Conservation (phyloP, 306 rosid species). For the Vicia villosa region DNA sequence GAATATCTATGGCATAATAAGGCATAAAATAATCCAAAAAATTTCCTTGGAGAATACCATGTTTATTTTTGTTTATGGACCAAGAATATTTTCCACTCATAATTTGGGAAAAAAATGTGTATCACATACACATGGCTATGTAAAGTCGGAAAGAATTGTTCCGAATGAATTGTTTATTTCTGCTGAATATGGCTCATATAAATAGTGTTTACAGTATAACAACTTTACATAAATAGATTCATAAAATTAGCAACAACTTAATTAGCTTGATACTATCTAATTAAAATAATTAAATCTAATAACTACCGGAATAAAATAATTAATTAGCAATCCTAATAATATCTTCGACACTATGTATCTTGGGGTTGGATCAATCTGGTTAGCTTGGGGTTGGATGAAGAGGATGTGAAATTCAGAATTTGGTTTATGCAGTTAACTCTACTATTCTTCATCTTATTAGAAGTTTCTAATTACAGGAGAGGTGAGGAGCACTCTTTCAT, state of each 20-base stretch:
- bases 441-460: conserved; percentile 38
- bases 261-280: no score
- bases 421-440: conserved; percentile 21
- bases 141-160: no score
- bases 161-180: no score
- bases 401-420: conserved; percentile 11
- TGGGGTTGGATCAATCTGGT: not conserved
- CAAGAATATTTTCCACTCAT: not conserved
- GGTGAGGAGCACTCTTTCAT: conserved; percentile 97
- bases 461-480: conserved; percentile 68
- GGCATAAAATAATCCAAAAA: not conserved
- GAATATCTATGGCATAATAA: not conserved
- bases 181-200: no score
- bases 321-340: no score
- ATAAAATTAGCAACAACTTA: no score
- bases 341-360: no score
- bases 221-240: no score
- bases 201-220: no score
- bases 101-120: not conserved
- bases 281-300: no score
- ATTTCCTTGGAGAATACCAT: not conserved
- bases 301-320: no score
- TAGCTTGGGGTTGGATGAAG: conserved; percentile 7
- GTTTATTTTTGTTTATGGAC: not conserved
- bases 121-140: no score